These are phyloP conservation scores for Galeopsis tetrahit DNA, from an alignment of 257 asterid species.

Conservation along the genomic window DNA sequence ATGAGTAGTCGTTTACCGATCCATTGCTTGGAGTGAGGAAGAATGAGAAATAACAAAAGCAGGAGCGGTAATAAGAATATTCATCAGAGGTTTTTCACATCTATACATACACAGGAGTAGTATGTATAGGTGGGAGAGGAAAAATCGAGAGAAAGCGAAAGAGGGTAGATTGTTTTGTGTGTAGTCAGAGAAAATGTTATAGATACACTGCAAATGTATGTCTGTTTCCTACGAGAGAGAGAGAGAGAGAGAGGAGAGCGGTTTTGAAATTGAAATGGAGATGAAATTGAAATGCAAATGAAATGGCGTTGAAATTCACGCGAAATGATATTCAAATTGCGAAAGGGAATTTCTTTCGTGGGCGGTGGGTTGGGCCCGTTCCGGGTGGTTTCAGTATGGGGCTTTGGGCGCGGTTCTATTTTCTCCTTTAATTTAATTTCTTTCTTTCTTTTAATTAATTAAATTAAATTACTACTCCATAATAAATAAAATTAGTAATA, in stretches of 20 bases:
- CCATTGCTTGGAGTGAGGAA: conserved; percentile 32
- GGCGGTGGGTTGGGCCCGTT: conserved; percentile 20
- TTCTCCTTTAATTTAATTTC: neutral
- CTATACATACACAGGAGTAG: conserved; percentile 18
- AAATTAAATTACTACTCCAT: neutral
- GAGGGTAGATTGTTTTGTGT: conserved; percentile 38
- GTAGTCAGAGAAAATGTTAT: conserved; percentile 36
- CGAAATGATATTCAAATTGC: conserved; percentile 27
- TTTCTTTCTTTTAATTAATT: neutral
- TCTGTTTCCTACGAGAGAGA: conserved; percentile 34
- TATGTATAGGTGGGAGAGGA: conserved; percentile 29
- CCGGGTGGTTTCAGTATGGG: conserved; percentile 2
- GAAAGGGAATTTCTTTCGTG: neutral
- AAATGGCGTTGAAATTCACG: conserved; percentile 43
- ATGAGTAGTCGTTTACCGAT: conserved; percentile 33
- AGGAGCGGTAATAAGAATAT: neutral
- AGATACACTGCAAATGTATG: conserved; percentile 37
- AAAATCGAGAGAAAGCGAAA: conserved; percentile 47
- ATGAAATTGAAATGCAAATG: conserved; percentile 48
- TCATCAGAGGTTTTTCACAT: conserved; percentile 29
- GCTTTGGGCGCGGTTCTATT: neutral
- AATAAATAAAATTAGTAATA: neutral
- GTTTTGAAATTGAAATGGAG: conserved; percentile 40
- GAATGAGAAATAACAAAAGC: conserved; percentile 20
- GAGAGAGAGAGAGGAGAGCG: conserved; percentile 33